Evolutionary conservation across 2,329 filamentous ascomycete species (phyloP).

Genomic region (Penicillium psychrosexuale): DNA sequence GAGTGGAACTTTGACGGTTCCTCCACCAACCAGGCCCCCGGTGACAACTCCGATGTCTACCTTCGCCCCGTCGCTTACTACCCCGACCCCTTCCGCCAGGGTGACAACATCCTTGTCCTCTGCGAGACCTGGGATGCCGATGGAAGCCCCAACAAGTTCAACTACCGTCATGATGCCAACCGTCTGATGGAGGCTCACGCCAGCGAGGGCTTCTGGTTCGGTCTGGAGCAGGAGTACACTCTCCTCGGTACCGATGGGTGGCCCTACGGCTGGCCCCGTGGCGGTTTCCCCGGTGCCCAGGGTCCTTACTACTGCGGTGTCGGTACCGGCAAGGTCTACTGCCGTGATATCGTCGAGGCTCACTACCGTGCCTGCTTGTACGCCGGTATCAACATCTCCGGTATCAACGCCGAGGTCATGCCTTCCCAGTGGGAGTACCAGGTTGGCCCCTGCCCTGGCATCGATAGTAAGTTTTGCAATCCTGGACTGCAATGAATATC

Average conservation of each 20-base stretch:
- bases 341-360: conserved; percentile 94
- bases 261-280: conserved; percentile 88
- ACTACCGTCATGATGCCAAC: conserved; percentile 88
- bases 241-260: conserved; percentile 80
- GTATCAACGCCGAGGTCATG: conserved; percentile 99
- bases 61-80: conserved; percentile 85
- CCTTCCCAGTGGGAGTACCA: conserved; percentile 98
- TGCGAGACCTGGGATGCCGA: conserved; percentile 92
- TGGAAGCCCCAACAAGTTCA: conserved; percentile 96
- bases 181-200: conserved; percentile 87
- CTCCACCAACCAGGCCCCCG: conserved; percentile 85
- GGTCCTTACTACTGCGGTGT: conserved; percentile 98
- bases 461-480: conserved; percentile 61
- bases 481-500: background rate
- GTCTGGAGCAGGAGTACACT: conserved; percentile 97
- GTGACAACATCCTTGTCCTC: conserved; percentile 90
- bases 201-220: conserved; percentile 89
- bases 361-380: conserved; percentile 91
- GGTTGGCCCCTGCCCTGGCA: conserved; percentile 84
- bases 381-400: conserved; percentile 87
- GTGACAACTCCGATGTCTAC: conserved; percentile 97
- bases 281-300: conserved; percentile 87
- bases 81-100: conserved; percentile 85
- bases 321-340: conserved; percentile 93
- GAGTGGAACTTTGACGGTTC: conserved; percentile 87